phyloP scores from a whole-genome alignment of 2,329 filamentous ascomycete species.

The Curvularia eragrostidis region DNA sequence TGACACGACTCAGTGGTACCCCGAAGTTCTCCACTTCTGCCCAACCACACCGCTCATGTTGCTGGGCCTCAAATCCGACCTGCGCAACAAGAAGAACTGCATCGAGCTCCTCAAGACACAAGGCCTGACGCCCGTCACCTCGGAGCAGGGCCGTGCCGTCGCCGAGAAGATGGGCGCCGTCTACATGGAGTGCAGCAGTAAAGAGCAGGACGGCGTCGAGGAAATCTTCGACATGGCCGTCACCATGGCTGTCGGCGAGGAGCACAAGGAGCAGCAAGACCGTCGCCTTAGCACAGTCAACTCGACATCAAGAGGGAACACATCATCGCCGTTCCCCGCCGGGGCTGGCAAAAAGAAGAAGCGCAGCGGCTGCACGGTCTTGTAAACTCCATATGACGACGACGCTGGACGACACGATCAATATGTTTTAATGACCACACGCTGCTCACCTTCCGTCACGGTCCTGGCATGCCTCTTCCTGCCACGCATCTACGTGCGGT shows the following conservation, averaged over 20 bases:
- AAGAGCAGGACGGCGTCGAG: slow-evolving; percentile 94
- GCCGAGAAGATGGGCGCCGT: slow-evolving; percentile 91
- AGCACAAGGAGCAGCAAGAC: slow-evolving; percentile 43
- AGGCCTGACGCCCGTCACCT: slow-evolving; percentile 91
- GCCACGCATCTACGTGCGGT: slow-evolving; percentile 17
- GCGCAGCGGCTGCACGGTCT: slow-evolving; percentile 49
- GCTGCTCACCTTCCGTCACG: slow-evolving; percentile 34
- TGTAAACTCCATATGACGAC: slow-evolving; percentile 47
- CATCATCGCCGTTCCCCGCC: slow-evolving; percentile 34
- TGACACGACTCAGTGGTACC: slow-evolving; percentile 81
- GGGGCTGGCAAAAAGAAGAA: slow-evolving; percentile 49
- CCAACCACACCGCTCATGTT: slow-evolving; percentile 96
- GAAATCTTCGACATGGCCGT: slow-evolving; percentile 95
- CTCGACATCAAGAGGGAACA: slow-evolving; percentile 23
- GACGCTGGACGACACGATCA: slow-evolving; percentile 52
- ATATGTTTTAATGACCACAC: slow-evolving; percentile 49
- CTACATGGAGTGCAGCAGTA: slow-evolving; percentile 99
- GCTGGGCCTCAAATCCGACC: slow-evolving; percentile 94
- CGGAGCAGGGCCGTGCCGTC: slow-evolving; percentile 85
- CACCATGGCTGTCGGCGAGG: slow-evolving; percentile 84
- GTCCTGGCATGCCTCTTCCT: slow-evolving; percentile 34
- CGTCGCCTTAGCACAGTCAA: slow-evolving; percentile 18
- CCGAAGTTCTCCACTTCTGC: slow-evolving; percentile 98
- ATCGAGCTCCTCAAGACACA: slow-evolving; percentile 99
- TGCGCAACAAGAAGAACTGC: slow-evolving; percentile 93